Evolutionary conservation across 108 stramenopile genomes (phyloP).

Genomic region (Mayamaea pseudoterrestris): DNA sequence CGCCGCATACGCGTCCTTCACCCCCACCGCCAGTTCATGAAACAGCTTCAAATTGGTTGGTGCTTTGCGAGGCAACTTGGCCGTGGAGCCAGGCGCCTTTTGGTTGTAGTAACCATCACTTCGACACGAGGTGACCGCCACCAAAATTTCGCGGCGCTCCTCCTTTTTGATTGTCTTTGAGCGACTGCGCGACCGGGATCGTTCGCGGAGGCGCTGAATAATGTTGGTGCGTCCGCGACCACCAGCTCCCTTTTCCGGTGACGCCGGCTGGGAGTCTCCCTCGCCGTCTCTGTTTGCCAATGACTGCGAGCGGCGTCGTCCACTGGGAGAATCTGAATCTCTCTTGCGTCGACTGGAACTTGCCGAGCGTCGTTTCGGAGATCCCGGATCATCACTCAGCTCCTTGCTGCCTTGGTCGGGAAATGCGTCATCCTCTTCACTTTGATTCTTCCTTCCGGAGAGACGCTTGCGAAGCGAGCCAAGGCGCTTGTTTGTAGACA

Average conservation of each 20-base stretch:
- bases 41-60: slow-evolving; percentile 71
- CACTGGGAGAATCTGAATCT: background rate
- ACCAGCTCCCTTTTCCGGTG: background rate
- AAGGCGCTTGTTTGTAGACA: too few species aligned
- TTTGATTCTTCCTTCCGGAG: background rate
- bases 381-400: background rate
- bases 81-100: slow-evolving; percentile 69
- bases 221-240: slow-evolving; percentile 1
- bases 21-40: slow-evolving; percentile 76
- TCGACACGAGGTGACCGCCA: slow-evolving; percentile 77
- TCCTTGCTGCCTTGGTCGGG: background rate
- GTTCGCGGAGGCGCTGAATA: slow-evolving; percentile 16
- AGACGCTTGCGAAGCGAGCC: slow-evolving; percentile 1
- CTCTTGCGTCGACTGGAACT: background rate
- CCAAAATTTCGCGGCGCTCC: slow-evolving; percentile 28
- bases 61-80: slow-evolving; percentile 69
- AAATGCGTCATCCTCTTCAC: background rate
- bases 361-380: background rate
- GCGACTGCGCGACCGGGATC: slow-evolving; percentile 25
- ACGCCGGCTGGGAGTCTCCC: background rate
- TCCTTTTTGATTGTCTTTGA: slow-evolving; percentile 5
- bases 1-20: slow-evolving; percentile 80
- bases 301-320: background rate
- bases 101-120: slow-evolving; percentile 81
- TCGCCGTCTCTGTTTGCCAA: background rate